Base-by-base conservation (phyloP, 805 yeast genomes). In the Yamadazyma laniorum region DNA sequence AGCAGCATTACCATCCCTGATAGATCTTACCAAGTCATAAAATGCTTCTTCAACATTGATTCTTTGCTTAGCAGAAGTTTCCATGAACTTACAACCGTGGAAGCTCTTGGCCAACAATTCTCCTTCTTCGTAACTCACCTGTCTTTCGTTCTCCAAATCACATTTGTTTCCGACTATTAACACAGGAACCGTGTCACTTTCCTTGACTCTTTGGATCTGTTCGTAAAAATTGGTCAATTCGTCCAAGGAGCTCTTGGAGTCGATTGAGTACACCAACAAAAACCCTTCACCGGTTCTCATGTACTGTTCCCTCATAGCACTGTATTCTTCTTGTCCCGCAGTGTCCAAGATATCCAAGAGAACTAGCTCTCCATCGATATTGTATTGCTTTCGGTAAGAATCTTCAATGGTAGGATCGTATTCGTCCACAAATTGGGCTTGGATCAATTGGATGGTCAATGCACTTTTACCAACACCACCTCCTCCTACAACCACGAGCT, bases 401-500 rank as follows among this genome's bases (percentile, higher is more conserved):
- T 85, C 93, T 65, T 93, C 99, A 56, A 93, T 93, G 8, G 99
- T 93, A 7, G 99, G 99, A 65, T 93, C 99, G 56, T 93, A 93
- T 60, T 93, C 99, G 61, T 90, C 96, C 22, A 91, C 95, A 57
- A 93, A 93, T 55, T 90, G 96, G 25, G 89, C 79, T 61, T 91
- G 98, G 39, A 93, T 89, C 55, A 93, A 75, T 63, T 93, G 95
- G 48, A 93, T 93, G 18, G 99, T 93, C 47, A 93, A 70, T 5
- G 99, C 98, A 17, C 95, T 84, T 63, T 93, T 93, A 66, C 99
- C 99, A 39, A 93, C 99, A 65, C 96, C 97, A 58, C 98, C 98
- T 27, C 97, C 97, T 40, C 98, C 99, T 40, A 91, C 96, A 31
- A 91, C 97, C 4, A 93, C 99, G 43, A 93, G 67, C 59, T 95